phyloP scores from a whole-genome alignment of 2,329 filamentous ascomycete species.

The Aureobasidium melanogenum region DNA sequence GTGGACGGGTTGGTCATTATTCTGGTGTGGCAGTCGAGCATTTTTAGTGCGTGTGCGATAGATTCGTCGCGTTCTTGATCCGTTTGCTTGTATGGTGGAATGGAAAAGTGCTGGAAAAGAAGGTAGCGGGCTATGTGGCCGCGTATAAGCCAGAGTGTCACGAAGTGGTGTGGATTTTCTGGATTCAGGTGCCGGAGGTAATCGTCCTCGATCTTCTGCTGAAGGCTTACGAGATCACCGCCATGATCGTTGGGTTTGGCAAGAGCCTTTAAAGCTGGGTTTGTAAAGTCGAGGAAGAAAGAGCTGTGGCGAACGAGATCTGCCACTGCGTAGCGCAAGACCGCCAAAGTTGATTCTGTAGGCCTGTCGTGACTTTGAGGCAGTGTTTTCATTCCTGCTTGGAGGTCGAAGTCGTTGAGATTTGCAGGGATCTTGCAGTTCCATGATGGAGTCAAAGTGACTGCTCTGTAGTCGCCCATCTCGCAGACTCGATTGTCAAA shows the following conservation, averaged over 20 bases:
- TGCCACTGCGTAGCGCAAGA: conserved; percentile 34
- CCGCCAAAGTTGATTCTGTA: conserved; percentile 36
- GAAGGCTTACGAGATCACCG: conserved; percentile 28
- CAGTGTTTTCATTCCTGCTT: conserved; percentile 28
- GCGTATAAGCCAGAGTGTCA: conserved; percentile 40
- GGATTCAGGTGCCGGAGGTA: conserved; percentile 36
- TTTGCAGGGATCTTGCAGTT: conserved; percentile 35
- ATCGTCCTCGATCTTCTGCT: conserved; percentile 36
- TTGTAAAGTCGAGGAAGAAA: conserved; percentile 40
- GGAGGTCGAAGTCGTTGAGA: conserved; percentile 34
- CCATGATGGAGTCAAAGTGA: conserved; percentile 34
- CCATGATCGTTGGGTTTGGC: conserved; percentile 14
- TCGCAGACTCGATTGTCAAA: conserved; percentile 63
- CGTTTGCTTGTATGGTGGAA: conserved; percentile 14
- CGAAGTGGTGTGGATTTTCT: conserved; percentile 37
- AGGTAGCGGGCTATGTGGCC: conserved; percentile 39
- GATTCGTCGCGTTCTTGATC: conserved; percentile 21
- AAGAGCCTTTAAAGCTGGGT: conserved; percentile 30
- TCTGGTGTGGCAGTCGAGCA: conserved; percentile 41
- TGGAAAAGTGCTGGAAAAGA: conserved; percentile 38
- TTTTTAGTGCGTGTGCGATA: conserved; percentile 27
- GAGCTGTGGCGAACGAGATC: conserved; percentile 31
- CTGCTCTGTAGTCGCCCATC: conserved; percentile 45
- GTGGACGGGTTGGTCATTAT: conserved; percentile 34
- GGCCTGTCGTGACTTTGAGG: conserved; percentile 24